These are phyloP conservation scores for Hypocreales sp. DNA, from an alignment of 2,329 filamentous ascomycete species.

Conservation along the genomic window DNA sequence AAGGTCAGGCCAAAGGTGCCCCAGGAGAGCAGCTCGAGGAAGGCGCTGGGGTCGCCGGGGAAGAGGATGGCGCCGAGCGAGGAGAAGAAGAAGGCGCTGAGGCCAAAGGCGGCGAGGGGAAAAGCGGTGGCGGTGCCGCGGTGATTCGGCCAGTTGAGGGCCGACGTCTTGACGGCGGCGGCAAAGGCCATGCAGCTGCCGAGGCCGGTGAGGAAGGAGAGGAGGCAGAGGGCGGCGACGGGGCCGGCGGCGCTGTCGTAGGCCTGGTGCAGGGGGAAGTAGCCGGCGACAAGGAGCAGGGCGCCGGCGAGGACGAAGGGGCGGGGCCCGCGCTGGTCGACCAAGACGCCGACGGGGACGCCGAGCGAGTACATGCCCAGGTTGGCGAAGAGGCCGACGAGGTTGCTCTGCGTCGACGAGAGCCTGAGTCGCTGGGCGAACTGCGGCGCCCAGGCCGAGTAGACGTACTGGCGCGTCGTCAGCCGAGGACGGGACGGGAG, in stretches of 20 bases:
- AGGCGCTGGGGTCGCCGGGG: conserved; percentile 66
- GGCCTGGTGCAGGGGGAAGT: conserved; percentile 71
- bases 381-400: conserved; percentile 77
- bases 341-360: conserved; percentile 75
- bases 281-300: conserved; percentile 58
- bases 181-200: conserved; percentile 88
- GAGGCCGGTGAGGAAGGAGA: conserved; percentile 71
- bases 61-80: conserved; percentile 62
- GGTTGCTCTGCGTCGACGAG: conserved; percentile 82
- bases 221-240: conserved; percentile 56
- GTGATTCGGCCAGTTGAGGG: conserved; percentile 81
- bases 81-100: conserved; percentile 96
- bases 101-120: conserved; percentile 78
- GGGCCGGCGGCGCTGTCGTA: conserved; percentile 52
- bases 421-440: conserved; percentile 78
- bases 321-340: conserved; percentile 69
- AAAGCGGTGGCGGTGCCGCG: conserved; percentile 90
- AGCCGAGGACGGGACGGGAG: background rate
- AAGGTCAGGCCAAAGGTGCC: conserved; percentile 68
- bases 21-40: conserved; percentile 64
- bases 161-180: conserved; percentile 71
- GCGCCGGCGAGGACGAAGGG: conserved; percentile 64
- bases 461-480: conserved; percentile 58
- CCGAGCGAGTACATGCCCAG: conserved; percentile 89
- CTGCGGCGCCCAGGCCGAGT: conserved; percentile 94